Evolutionary conservation across 2,329 filamentous ascomycete species (phyloP), one percentile per base, ranked within the genome.

Genomic region (Pyrenophora teres): DNA sequence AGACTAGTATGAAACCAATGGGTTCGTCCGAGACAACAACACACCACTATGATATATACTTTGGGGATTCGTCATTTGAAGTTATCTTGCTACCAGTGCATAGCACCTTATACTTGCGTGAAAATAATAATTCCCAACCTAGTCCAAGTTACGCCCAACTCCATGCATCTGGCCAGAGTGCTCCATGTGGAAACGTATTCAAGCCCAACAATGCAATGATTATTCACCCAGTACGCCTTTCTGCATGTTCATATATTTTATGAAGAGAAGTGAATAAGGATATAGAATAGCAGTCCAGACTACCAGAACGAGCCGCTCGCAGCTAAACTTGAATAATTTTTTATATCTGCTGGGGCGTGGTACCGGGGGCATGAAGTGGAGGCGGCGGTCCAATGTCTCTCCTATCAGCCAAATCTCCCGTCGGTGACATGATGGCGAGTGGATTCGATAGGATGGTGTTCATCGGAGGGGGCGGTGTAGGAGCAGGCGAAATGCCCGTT

Each of bases 281-380:
- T 30, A 23, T 32, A 23, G 15, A 32, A 39, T n/a, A 30, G 18
- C 35, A 32, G 30, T 46, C 27, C 12, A 23, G 18, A n/a, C 15
- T 18, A 19, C 12, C 18, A 46, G 31, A 38, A 25, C 7, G 38
- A 23, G 13, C 27, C 13, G 18, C 25, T 39, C 18, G 32, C 35
- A 33, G 7, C 18, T 13, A 31, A 40, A 40, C 2, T 5, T 40
- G 6, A 5, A 19, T 27, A 12, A 18, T 32, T 15, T 33, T 15
- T 59, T 51, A 68, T 59, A 68, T 57, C 39, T 66, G 62, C 49
- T 68, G 65, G 30, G 67, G 57, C n/a, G 57, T 59, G 9, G 67
- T 71, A 6, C 67, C 68, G 15, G 45, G 56, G 41, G 67, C 63
- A 44, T 72, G 69, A 19, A 68, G 64, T 15, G 69, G 69, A 36